A percentile compares a stretch with the other conserved stretches of the same genome.
Evolutionary conservation across 768 basidiomycete species (phyloP).

Genomic region (Cystobasidium onofrii): DNA sequence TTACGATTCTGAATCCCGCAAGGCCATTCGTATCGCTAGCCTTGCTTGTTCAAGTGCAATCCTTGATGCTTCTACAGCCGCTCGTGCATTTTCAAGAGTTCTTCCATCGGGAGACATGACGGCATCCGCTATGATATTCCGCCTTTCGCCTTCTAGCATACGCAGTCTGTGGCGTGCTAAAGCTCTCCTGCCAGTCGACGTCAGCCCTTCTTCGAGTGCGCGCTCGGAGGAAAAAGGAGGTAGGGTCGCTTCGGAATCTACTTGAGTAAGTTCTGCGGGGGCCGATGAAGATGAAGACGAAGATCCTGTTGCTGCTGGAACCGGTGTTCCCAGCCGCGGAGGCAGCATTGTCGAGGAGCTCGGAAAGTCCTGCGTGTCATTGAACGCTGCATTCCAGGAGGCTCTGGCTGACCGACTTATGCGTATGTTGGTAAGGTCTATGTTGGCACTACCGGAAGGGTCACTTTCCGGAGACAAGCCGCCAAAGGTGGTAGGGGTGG

Average conservation of each 20-base stretch:
- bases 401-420: slow-evolving; percentile 2
- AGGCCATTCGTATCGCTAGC: slow-evolving; percentile 8
- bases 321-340: background rate
- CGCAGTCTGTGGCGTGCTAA: background rate
- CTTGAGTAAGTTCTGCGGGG: slow-evolving; percentile 32
- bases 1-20: slow-evolving; percentile 16
- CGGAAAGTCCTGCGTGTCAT: background rate
- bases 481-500: background rate
- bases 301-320: background rate
- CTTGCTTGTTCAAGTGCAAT: slow-evolving; percentile 20
- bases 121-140: background rate
- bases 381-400: background rate
- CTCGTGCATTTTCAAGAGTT: background rate
- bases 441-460: background rate
- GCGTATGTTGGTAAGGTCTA: background rate
- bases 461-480: background rate
- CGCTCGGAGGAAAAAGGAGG: background rate
- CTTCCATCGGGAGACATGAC: background rate
- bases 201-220: background rate
- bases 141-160: background rate
- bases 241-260: background rate
- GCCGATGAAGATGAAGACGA: background rate
- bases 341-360: background rate
- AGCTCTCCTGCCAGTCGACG: background rate
- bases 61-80: slow-evolving; percentile 6